Percentiles rank a stretch among this genome's conserved stretches.
These are phyloP conservation scores for Sugiyamaella lignohabitans DNA, from an alignment of 805 yeast genomes.

Conservation along the genomic window DNA sequence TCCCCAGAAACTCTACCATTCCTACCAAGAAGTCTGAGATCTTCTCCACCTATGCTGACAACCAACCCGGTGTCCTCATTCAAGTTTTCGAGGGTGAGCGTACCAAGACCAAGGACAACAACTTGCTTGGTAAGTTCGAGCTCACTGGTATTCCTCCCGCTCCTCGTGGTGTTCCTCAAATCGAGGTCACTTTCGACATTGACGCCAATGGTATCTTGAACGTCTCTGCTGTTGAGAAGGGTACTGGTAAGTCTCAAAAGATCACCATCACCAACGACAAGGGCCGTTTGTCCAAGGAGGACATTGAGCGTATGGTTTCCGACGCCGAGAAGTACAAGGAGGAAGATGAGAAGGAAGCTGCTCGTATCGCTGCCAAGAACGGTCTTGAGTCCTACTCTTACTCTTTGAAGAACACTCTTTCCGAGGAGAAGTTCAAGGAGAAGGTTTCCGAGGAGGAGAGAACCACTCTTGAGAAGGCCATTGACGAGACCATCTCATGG, in stretches of 20 bases:
- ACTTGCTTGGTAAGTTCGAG: conserved; percentile 94
- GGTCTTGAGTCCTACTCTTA: conserved; percentile 92
- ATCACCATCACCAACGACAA: conserved; percentile 97
- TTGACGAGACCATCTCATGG: conserved; percentile 84
- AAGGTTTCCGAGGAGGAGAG: conserved; percentile 64
- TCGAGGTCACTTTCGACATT: conserved; percentile 93
- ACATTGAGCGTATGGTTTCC: conserved; percentile 93
- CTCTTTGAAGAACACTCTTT: conserved; percentile 77
- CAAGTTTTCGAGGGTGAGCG: conserved; percentile 99
- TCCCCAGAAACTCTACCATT: conserved; percentile 96
- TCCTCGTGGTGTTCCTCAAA: conserved; percentile 98
- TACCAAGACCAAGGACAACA: conserved; percentile 92
- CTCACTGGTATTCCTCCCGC: conserved; percentile 96
- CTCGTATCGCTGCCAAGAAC: conserved; percentile 90
- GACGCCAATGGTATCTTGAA: conserved; percentile 97
- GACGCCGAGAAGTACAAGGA: conserved; percentile 98
- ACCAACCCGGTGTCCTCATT: conserved; percentile 97
- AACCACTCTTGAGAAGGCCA: conserved; percentile 66
- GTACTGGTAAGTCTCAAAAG: conserved; percentile 96
- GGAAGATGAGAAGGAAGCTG: conserved; percentile 91
- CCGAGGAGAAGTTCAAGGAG: conserved; percentile 72
- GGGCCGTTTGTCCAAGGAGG: conserved; percentile 97
- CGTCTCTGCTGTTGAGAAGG: conserved; percentile 95
- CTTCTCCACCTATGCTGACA: conserved; percentile 94
- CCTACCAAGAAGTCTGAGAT: conserved; percentile 97